phyloP scores from a whole-genome alignment of 805 yeast genomes.

The Candida railenensis region DNA sequence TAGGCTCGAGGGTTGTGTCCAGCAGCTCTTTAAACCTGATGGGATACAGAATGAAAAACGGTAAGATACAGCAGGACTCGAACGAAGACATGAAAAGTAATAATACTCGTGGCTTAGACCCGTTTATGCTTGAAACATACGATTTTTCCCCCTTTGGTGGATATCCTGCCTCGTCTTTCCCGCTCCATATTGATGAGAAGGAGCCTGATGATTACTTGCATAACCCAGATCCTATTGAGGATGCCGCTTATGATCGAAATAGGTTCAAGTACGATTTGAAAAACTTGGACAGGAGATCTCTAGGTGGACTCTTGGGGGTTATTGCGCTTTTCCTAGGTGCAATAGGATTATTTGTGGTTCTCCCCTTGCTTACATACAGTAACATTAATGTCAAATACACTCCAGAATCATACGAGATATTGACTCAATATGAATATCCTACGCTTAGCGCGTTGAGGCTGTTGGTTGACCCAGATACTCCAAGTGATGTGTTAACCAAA shows the following conservation, averaged over 20 bases:
- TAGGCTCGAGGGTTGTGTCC: constrained; percentile 5
- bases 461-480: constrained; percentile 76
- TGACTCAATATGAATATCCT: constrained; percentile 59
- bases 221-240: constrained; percentile 93
- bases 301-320: constrained; percentile 63
- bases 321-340: constrained; percentile 59
- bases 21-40: constrained; percentile 2
- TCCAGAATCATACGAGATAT: constrained; percentile 32
- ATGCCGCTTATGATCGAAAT: constrained; percentile 78
- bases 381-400: constrained; percentile 48
- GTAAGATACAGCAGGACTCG: neutral
- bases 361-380: constrained; percentile 83
- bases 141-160: constrained; percentile 95
- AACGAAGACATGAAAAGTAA: neutral
- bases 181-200: constrained; percentile 85
- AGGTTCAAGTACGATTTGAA: constrained; percentile 64
- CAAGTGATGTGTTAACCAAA: constrained; percentile 48
- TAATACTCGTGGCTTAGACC: neutral
- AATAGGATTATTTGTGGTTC: constrained; percentile 65
- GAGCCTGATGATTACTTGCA: constrained; percentile 94
- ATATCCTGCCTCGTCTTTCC: constrained; percentile 92
- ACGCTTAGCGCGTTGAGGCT: constrained; percentile 55
- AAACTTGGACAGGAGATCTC: constrained; percentile 60
- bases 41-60: neutral
- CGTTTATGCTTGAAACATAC: neutral